Evolutionary conservation across 352 stramenopile genomes (phyloP).

Genomic region (Pythium plurisporium): DNA sequence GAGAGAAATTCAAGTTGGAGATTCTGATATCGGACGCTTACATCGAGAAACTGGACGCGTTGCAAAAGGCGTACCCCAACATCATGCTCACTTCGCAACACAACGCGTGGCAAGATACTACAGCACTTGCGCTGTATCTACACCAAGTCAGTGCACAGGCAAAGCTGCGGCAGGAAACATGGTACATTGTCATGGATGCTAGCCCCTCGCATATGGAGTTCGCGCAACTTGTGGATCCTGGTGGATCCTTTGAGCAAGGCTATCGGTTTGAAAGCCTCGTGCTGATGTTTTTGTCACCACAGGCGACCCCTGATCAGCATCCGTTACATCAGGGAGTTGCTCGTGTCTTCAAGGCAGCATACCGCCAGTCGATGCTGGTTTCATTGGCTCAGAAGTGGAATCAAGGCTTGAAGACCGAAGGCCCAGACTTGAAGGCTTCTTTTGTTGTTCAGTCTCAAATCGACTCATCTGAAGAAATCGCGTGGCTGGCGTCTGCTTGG

Average conservation of each 20-base stretch:
- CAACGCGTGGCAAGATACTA: conserved; percentile 43
- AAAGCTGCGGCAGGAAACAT: conserved; percentile 49
- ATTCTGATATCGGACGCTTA: conserved; percentile 32
- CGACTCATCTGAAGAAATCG: not conserved
- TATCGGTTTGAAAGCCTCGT: conserved; percentile 67
- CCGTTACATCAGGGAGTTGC: conserved; percentile 58
- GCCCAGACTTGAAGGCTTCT: conserved; percentile 3
- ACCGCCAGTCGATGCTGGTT: conserved; percentile 53
- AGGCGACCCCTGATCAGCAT: conserved; percentile 32
- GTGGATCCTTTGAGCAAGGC: conserved; percentile 48
- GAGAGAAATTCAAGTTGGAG: conserved; percentile 60
- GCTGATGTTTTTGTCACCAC: conserved; percentile 56
- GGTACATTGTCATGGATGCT: conserved; percentile 66
- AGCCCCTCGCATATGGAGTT: conserved; percentile 62
- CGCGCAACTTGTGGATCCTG: conserved; percentile 51
- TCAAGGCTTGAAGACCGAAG: conserved; percentile 8
- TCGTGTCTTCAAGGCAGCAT: conserved; percentile 54
- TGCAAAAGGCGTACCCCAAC: conserved; percentile 11
- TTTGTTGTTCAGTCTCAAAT: conserved; percentile 10
- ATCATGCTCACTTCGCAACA: conserved; percentile 12
- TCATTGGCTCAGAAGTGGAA: conserved; percentile 32
- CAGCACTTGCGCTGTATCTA: conserved; percentile 46
- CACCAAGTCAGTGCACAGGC: conserved; percentile 59
- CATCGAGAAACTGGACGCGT: conserved; percentile 9
- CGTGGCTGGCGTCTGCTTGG: conserved; percentile 18